Conservation (phyloP, 2,329 filamentous ascomycete genomes). For the Aureobasidium sp. region DNA sequence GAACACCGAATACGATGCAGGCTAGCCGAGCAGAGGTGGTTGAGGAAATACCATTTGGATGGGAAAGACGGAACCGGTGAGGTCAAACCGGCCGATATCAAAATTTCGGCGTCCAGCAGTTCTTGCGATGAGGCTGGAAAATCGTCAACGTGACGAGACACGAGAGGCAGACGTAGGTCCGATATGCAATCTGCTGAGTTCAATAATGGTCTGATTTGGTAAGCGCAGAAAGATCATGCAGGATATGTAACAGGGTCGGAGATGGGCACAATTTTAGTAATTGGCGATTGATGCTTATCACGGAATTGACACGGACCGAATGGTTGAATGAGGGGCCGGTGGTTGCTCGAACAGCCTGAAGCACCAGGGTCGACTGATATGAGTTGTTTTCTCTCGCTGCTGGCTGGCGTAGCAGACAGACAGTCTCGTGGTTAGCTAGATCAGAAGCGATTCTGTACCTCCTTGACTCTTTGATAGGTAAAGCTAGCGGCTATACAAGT, state of each 20-base stretch:
- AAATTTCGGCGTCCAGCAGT: neutral
- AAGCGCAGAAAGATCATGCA: neutral
- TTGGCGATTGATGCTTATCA: slow-evolving; percentile 5
- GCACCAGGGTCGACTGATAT: neutral
- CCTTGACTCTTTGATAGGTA: too few relatives aligned
- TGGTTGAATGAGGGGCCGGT: slow-evolving; percentile 12
- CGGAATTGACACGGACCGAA: slow-evolving; percentile 2
- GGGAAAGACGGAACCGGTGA: neutral
- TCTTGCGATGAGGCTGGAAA: neutral
- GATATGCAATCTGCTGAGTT: neutral
- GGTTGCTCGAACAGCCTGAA: neutral
- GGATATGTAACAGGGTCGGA: neutral
- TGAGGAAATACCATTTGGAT: neutral
- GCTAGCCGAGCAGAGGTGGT: slow-evolving; percentile 4
- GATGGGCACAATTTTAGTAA: slow-evolving; percentile 10
- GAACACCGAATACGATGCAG: neutral
- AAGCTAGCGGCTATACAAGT: neutral
- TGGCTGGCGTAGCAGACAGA: neutral
- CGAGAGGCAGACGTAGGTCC: neutral
- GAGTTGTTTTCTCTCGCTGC: neutral
- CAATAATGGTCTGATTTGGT: neutral
- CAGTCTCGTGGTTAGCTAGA: neutral
- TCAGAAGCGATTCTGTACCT: too few relatives aligned
- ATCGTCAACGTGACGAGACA: neutral
- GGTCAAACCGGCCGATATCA: neutral